A percentile compares a stretch with the other conserved stretches of the same genome.
Conservation (phyloP, 2,329 filamentous ascomycete species). For the Fonsecaea nubica region DNA sequence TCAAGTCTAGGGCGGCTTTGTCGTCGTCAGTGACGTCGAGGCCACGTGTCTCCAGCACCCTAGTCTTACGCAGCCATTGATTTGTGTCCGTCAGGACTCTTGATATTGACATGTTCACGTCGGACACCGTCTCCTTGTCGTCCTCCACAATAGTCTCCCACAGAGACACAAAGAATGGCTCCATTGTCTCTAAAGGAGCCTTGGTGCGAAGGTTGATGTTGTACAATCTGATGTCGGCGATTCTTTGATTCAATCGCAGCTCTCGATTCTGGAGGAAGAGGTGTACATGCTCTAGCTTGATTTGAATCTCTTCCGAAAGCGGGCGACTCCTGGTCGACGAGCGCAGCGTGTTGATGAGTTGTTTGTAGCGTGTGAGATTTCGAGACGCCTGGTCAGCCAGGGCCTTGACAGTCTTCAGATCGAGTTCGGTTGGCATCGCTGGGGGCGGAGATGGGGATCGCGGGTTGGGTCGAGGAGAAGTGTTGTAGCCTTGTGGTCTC, state of each 20-base stretch:
- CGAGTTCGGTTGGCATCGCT: background rate
- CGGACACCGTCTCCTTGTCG: slow-evolving; percentile 4
- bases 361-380: slow-evolving; percentile 1
- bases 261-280: background rate
- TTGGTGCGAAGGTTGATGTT: background rate
- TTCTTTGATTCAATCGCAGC: background rate
- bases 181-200: background rate
- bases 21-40: slow-evolving; percentile 1
- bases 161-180: slow-evolving; percentile 2
- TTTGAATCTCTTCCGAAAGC: background rate
- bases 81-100: background rate
- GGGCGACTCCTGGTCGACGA: background rate
- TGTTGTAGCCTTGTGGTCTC: background rate
- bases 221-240: slow-evolving; percentile 3
- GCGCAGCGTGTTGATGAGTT: background rate
- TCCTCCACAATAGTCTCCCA: background rate
- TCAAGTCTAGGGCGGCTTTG: background rate
- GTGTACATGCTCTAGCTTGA: slow-evolving; percentile 7
- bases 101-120: background rate
- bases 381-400: background rate
- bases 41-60: background rate
- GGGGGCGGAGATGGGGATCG: background rate
- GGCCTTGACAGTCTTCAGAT: background rate
- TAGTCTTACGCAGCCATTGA: background rate
- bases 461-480: background rate